A percentile compares a stretch with the other conserved stretches of the same genome.
Evolutionary conservation across 331 rosid species (phyloP).

Genomic region (Acacia pycnantha): DNA sequence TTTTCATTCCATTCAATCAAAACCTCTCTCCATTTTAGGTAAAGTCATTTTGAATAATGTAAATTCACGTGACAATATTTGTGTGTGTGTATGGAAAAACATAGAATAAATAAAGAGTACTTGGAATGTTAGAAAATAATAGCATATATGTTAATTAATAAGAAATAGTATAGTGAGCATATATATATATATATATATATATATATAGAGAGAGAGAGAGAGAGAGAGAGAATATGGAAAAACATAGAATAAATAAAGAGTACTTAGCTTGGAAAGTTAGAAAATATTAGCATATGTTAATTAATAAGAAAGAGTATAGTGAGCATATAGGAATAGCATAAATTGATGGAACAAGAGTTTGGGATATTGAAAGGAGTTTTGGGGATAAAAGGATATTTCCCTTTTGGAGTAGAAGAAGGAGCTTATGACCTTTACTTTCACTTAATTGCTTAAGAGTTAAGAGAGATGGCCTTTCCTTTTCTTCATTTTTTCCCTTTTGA

Average conservation of each 20-base stretch:
- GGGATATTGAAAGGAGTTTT: constrained; percentile 30
- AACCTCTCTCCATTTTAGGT: not conserved
- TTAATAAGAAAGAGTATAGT: not conserved
- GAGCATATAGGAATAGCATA: not conserved
- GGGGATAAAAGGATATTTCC: constrained; percentile 35
- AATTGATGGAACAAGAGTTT: constrained; percentile 17
- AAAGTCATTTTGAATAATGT: no score
- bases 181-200: no score
- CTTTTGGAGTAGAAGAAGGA: constrained; percentile 37
- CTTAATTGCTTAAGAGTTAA: constrained; percentile 24
- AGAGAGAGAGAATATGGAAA: not conserved
- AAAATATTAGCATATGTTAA: not conserved
- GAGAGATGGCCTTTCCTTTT: constrained; percentile 37
- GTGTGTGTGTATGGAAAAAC: no score
- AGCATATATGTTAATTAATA: no score
- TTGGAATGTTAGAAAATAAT: no score
- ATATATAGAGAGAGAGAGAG: no score
- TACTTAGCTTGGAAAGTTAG: no score
- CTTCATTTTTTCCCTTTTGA: not conserved
- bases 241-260: no score
- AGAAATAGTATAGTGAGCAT: no score
- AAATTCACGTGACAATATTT: not conserved
- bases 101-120: no score
- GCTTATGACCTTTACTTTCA: constrained; percentile 37
- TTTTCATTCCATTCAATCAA: not conserved